phyloP scores from a whole-genome alignment of 192 early-diverging fungal species.

The Podila minutissima region DNA sequence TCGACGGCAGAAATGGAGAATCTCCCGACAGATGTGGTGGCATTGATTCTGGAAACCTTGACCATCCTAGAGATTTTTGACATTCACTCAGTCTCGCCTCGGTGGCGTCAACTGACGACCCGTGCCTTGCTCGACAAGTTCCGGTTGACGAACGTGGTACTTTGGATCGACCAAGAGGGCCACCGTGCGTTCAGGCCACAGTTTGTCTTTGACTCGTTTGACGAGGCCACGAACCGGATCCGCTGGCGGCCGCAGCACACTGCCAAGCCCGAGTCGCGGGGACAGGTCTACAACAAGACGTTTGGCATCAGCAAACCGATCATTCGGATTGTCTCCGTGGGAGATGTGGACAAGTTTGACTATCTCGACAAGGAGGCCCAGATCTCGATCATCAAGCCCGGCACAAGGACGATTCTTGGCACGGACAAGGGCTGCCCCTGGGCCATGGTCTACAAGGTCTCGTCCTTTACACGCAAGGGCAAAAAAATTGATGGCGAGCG shows the following conservation, averaged over 20 bases:
- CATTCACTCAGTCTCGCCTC: slow-evolving; percentile 39
- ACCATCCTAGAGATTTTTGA: slow-evolving; percentile 44
- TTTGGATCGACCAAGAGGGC: slow-evolving; percentile 57
- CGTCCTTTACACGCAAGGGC: slow-evolving; percentile 52
- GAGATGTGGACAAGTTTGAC: slow-evolving; percentile 48
- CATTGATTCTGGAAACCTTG: slow-evolving; percentile 50
- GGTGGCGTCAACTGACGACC: slow-evolving; percentile 49
- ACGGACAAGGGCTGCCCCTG: slow-evolving; percentile 52
- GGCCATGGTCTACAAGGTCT: slow-evolving; percentile 53
- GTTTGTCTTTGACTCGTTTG: slow-evolving; percentile 54
- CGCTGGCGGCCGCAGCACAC: slow-evolving; percentile 40
- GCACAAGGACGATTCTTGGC: slow-evolving; percentile 46
- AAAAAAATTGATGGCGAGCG: slow-evolving; percentile 55
- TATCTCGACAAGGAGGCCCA: slow-evolving; percentile 55
- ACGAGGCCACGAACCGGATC: slow-evolving; percentile 52
- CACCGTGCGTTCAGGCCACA: slow-evolving; percentile 54
- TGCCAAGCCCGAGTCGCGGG: slow-evolving; percentile 19
- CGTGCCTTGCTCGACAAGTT: slow-evolving; percentile 49
- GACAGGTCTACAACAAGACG: slow-evolving; percentile 52
- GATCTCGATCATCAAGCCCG: slow-evolving; percentile 50
- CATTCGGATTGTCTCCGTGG: slow-evolving; percentile 54
- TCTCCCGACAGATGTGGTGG: slow-evolving; percentile 51
- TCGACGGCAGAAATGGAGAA: slow-evolving; percentile 52
- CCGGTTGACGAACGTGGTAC: slow-evolving; percentile 31
- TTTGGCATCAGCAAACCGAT: slow-evolving; percentile 55